Base-by-base conservation (phyloP, 2,329 filamentous ascomycete species). In the Trichoderma harzianum region DNA sequence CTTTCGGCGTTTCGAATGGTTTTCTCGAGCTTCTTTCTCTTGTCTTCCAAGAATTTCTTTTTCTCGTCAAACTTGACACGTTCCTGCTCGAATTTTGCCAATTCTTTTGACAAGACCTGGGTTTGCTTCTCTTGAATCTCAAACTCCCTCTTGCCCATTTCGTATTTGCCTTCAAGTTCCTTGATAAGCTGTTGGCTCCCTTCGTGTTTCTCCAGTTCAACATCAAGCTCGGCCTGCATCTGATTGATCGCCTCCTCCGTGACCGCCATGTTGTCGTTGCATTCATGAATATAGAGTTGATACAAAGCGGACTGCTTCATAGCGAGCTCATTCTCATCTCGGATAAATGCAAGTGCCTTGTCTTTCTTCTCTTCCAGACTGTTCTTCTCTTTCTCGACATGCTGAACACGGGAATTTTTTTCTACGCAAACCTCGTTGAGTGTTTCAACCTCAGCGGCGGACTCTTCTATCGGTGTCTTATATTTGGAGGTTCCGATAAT, bases 401-500 rank as follows among this genome's bases (percentile, higher is more conserved):
- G 95, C 82, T 98, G 94, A 1, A 99, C 96, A 74, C 97, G 93
- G 43, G 91, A 93, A 76, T 93, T 97, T 85, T 99, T 99, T 81
- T 99, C 96, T 77, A 94, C 87, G 79, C 96, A 99, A 3, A 97
- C 89, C 77, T 99, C 96, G 79, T 99, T 99, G 69, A 98, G 87
- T 1, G 90, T 91, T 82, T 99, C 96, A 0, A 97, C 93, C 81
- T 98, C 93, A 1, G 91, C 84, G 0, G 94, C 95, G 0, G 95
- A 91, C 83, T 99, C 96, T 76, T 99, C 96, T 74, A 99, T 99
- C 0, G 96, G 95, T 0, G 92, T 89, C 83, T 99, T 99, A 85
- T 99, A 99, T 80, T 97, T 98, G 7, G 96, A 98, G 0, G 96
- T 99, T 74, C 97, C 96, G 77, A 99, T 98, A 73, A 99, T 99